A percentile compares a stretch with the other conserved stretches of the same genome.
Conservation (phyloP, 108 stramenopile genomes). For the Nitzschia sp. region DNA sequence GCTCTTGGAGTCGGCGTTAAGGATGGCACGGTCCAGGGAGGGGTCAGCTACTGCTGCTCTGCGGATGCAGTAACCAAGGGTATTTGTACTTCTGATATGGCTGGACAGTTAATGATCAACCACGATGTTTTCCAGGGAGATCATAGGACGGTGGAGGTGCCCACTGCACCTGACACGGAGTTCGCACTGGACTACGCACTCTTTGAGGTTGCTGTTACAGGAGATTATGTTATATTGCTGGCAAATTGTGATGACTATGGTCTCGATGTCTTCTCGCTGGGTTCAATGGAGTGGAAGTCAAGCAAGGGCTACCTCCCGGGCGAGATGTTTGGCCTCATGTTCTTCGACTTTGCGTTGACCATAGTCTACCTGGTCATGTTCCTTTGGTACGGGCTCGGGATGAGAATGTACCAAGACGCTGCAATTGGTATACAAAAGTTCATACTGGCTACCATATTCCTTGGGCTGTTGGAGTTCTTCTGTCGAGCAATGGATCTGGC, state of each 20-base stretch:
- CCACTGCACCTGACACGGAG: constrained; percentile 35
- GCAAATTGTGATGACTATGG: constrained; percentile 77
- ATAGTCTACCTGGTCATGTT: constrained; percentile 47
- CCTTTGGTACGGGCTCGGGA: constrained; percentile 56
- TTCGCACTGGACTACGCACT: constrained; percentile 42
- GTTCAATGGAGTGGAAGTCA: constrained; percentile 68
- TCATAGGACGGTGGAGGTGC: constrained; percentile 50
- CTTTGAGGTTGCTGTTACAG: constrained; percentile 31
- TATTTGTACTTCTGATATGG: constrained; percentile 42
- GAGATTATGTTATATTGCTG: constrained; percentile 68
- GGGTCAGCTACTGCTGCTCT: constrained; percentile 76
- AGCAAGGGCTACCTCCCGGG: constrained; percentile 72
- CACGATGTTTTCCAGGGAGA: constrained; percentile 52
- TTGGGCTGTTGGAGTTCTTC: constrained; percentile 66
- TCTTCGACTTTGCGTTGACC: constrained; percentile 55
- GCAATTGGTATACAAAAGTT: constrained; percentile 77
- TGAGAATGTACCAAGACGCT: constrained; percentile 56
- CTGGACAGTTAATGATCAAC: constrained; percentile 67
- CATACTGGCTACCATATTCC: constrained; percentile 58
- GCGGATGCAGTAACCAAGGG: constrained; percentile 55
- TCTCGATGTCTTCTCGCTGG: constrained; percentile 53
- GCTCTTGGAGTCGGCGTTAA: constrained; percentile 65
- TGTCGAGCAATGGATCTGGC: constrained; percentile 64
- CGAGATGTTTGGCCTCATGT: constrained; percentile 79
- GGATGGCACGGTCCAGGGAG: constrained; percentile 47